Evolutionary conservation across 139 green algal species (phyloP).

Genomic region (Ettlia oleoabundans): DNA sequence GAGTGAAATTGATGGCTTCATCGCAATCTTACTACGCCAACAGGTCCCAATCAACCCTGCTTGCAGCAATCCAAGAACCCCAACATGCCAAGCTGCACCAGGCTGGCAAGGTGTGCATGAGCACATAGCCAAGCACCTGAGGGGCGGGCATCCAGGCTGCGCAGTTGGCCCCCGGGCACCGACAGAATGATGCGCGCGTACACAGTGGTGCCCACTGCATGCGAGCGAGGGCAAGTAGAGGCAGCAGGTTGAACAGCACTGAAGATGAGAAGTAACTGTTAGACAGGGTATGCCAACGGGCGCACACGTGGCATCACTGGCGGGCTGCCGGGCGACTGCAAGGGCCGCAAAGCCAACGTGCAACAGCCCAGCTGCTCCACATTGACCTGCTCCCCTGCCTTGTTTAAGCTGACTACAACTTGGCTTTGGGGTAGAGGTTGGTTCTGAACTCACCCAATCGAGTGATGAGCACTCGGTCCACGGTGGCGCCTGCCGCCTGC

Average conservation of each 20-base stretch:
- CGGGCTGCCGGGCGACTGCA: background rate
- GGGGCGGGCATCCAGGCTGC: constrained; percentile 41
- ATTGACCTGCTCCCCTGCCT: no score
- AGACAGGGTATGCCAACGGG: background rate
- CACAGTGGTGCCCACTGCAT: constrained; percentile 36
- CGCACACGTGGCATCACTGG: background rate
- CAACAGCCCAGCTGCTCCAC: background rate
- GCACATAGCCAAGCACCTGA: no score
- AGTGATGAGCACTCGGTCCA: constrained; percentile 46
- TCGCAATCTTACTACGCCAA: no score
- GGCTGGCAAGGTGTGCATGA: background rate
- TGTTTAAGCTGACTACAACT: no score
- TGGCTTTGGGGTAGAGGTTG: no score
- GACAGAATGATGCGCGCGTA: constrained; percentile 40
- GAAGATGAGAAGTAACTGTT: background rate
- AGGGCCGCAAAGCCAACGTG: no score
- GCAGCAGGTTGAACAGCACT: background rate
- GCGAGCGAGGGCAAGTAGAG: background rate
- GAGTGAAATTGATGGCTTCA: no score
- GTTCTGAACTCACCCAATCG: constrained; percentile 28
- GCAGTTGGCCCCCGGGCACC: constrained; percentile 14
- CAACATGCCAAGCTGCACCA: no score
- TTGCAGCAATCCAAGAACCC: no score
- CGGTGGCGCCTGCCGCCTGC: constrained; percentile 32
- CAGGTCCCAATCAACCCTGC: no score